Evolutionary conservation across 768 basidiomycete genomes (phyloP).

Genomic region (Lactarius psammicola): DNA sequence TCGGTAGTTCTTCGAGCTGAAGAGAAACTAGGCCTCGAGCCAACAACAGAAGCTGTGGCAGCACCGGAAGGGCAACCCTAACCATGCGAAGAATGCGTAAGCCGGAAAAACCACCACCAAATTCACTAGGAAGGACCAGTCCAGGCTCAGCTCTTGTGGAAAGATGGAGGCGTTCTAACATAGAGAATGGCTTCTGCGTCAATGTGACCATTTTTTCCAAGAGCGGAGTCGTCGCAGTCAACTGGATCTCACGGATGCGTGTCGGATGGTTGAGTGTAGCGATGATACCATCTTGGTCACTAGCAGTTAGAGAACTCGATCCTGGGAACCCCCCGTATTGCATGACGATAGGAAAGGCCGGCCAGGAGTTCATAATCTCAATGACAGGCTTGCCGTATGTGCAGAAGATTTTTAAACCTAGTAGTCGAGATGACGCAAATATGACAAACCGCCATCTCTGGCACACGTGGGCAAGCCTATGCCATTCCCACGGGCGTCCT

Average conservation of each 20-base stretch:
- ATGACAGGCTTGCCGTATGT: constrained; percentile 6
- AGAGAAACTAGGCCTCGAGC: background rate
- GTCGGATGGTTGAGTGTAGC: background rate
- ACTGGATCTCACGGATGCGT: background rate
- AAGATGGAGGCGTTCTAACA: background rate
- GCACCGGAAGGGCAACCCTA: background rate
- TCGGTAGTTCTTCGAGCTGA: constrained; percentile 8
- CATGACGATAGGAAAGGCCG: constrained; percentile 3
- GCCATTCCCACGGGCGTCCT: constrained; percentile 15
- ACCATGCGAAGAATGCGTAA: background rate
- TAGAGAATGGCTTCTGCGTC: background rate
- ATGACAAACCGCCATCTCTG: constrained; percentile 5
- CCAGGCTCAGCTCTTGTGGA: background rate
- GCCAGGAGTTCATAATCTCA: background rate
- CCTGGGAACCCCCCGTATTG: background rate
- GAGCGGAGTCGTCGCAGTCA: background rate
- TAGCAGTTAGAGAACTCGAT: background rate
- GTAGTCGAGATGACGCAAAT: background rate
- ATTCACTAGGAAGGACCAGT: background rate
- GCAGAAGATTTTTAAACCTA: constrained; percentile 2
- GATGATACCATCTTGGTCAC: background rate
- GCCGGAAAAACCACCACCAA: background rate
- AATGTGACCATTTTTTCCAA: background rate
- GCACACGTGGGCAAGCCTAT: constrained; percentile 8
- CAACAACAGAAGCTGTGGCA: constrained; percentile 1